These are phyloP conservation scores for Zasmidium citrigriseum DNA, from an alignment of 2,329 filamentous ascomycete species.

Conservation along the genomic window DNA sequence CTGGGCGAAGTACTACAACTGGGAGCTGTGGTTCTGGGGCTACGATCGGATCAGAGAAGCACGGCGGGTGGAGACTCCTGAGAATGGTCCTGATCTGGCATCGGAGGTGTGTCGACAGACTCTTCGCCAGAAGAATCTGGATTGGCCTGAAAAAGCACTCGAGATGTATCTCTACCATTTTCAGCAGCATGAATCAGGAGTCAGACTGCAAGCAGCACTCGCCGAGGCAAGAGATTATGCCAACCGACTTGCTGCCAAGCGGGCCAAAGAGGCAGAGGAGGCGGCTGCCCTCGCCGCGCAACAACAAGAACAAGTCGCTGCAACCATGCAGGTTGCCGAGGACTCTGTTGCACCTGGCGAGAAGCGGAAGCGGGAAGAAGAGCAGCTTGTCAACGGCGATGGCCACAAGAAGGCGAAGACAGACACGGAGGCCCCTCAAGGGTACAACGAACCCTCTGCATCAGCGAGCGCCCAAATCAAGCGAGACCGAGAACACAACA, in stretches of 20 bases:
- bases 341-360: conserved; percentile 29
- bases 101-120: conserved; percentile 77
- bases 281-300: conserved; percentile 54
- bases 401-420: conserved; percentile 68
- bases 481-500: conserved; percentile 88
- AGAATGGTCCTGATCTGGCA: conserved; percentile 69
- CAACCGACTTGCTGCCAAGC: conserved; percentile 64
- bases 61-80: conserved; percentile 50
- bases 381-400: conserved; percentile 48
- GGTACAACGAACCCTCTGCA: conserved; percentile 36
- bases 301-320: conserved; percentile 34
- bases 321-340: conserved; percentile 27
- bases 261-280: conserved; percentile 68
- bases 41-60: conserved; percentile 56
- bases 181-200: conserved; percentile 83
- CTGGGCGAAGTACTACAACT: conserved; percentile 89
- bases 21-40: conserved; percentile 78
- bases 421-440: conserved; percentile 36
- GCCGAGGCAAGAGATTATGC: conserved; percentile 71
- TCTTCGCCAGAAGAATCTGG: conserved; percentile 61
- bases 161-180: conserved; percentile 77
- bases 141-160: conserved; percentile 76
- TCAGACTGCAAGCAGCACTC: conserved; percentile 71
- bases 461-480: conserved; percentile 52
- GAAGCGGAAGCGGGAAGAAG: conserved; percentile 76